Evolutionary conservation across 257 asterid genomes (phyloP).

Genomic region (Coffea eugenioides): DNA sequence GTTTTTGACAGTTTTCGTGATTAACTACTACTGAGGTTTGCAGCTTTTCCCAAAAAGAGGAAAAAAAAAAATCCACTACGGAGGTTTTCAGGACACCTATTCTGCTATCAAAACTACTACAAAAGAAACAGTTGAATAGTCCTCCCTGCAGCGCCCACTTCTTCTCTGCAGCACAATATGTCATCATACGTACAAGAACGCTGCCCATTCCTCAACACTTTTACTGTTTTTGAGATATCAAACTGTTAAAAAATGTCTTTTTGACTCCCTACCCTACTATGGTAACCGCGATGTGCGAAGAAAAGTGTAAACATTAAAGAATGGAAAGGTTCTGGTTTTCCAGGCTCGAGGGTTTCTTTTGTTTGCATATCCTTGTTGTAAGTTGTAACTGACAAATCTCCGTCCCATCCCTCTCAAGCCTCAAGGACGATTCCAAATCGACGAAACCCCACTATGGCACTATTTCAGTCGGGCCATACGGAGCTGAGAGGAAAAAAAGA

Average conservation of each 20-base stretch:
- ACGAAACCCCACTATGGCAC: neutral
- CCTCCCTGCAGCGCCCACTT: slow-evolving; percentile 18
- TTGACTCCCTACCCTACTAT: slow-evolving; percentile 18
- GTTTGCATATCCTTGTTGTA: slow-evolving; percentile 25
- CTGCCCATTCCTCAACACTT: slow-evolving; percentile 40
- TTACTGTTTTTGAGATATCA: slow-evolving; percentile 33
- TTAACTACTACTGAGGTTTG: neutral
- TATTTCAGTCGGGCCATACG: neutral
- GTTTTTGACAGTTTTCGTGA: neutral
- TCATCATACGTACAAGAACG: slow-evolving; percentile 23
- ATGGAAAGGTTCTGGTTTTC: slow-evolving; percentile 27
- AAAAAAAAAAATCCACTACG: too few relatives aligned
- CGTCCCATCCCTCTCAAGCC: slow-evolving; percentile 1
- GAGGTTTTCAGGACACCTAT: neutral
- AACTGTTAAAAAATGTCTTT: slow-evolving; percentile 12
- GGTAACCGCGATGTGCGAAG: neutral
- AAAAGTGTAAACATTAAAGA: slow-evolving; percentile 20
- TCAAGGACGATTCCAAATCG: neutral
- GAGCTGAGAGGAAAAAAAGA: neutral
- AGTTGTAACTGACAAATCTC: neutral
- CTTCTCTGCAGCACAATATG: slow-evolving; percentile 31
- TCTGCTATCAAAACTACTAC: slow-evolving; percentile 7
- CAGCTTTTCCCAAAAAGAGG: too few relatives aligned
- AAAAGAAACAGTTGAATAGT: neutral
- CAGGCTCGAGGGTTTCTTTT: slow-evolving; percentile 45